These are phyloP conservation scores for Coprinopsis marcescibilis DNA, from an alignment of 768 basidiomycete species.

Conservation along the genomic window DNA sequence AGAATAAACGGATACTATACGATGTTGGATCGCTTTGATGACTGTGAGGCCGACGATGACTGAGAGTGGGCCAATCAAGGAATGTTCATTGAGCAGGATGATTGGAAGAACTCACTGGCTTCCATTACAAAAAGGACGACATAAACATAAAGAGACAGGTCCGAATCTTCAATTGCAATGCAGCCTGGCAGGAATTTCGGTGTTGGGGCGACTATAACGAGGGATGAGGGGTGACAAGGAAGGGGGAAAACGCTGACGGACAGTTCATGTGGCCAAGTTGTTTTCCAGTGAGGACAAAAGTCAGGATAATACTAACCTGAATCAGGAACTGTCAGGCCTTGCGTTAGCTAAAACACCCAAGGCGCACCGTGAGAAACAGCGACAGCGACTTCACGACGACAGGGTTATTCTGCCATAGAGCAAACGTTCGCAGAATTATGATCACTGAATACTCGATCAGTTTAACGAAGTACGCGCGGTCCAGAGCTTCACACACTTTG, in stretches of 20 bases:
- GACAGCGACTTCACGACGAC: not conserved
- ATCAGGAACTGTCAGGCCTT: not conserved
- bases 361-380: conserved; percentile 1
- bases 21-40: conserved; percentile 8
- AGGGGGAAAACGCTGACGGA: not conserved
- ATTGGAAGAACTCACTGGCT: not conserved
- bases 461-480: not conserved
- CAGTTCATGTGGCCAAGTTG: not conserved
- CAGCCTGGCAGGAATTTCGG: conserved; percentile 7
- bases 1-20: not conserved
- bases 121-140: conserved; percentile 3
- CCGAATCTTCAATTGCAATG: not conserved
- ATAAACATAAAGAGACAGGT: conserved; percentile 6
- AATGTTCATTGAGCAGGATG: too few relatives aligned
- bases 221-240: not conserved
- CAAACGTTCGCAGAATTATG: conserved; percentile 9
- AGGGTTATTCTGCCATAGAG: conserved; percentile 5
- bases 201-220: conserved; percentile 4
- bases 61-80: not conserved
- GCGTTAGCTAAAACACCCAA: not conserved
- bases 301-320: not conserved
- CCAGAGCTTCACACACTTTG: not conserved
- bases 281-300: conserved; percentile 4
- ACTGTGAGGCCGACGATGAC: conserved; percentile 7
- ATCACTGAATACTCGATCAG: conserved; percentile 2